These are phyloP conservation scores for Cercospora sojina DNA, from an alignment of 2,329 filamentous ascomycete species.

Conservation along the genomic window DNA sequence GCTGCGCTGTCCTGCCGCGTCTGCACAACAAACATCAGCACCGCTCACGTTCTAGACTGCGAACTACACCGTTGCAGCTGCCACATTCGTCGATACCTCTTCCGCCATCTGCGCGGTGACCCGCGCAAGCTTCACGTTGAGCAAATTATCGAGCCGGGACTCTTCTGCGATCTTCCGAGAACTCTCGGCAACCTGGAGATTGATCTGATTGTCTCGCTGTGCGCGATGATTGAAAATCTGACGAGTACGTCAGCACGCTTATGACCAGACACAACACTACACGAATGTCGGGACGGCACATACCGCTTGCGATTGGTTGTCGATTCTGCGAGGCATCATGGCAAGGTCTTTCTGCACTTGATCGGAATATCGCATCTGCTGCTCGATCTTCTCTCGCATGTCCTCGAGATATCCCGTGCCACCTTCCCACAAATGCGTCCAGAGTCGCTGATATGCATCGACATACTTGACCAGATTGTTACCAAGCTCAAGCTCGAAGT, in stretches of 20 bases:
- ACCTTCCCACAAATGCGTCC: conserved; percentile 35
- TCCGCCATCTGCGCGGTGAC: conserved; percentile 39
- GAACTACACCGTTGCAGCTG: background rate
- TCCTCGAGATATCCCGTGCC: conserved; percentile 38
- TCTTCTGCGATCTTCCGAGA: conserved; percentile 39
- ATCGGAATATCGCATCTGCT: conserved; percentile 37
- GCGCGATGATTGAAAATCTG: conserved; percentile 38
- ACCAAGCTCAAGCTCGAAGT: conserved; percentile 38
- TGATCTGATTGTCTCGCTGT: conserved; percentile 37
- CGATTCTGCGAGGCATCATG: conserved; percentile 38
- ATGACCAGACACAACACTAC: background rate
- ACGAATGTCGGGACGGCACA: conserved; percentile 4
- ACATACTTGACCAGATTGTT: conserved; percentile 37
- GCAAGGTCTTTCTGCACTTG: conserved; percentile 37
- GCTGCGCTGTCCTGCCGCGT: conserved; percentile 41
- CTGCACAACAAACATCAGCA: background rate
- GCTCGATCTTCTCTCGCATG: conserved; percentile 38
- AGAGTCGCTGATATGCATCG: conserved; percentile 35
- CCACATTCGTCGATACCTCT: conserved; percentile 15
- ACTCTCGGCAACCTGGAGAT: conserved; percentile 37
- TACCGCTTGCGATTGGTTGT: conserved; percentile 39
- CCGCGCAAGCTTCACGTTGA: conserved; percentile 38
- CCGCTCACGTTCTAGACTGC: background rate
- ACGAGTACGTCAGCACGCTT: conserved; percentile 5
- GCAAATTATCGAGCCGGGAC: conserved; percentile 36